Evolutionary conservation across 1,284 basidiomycete species (phyloP).

Genomic region (Cutaneotrichosporon sp.): DNA sequence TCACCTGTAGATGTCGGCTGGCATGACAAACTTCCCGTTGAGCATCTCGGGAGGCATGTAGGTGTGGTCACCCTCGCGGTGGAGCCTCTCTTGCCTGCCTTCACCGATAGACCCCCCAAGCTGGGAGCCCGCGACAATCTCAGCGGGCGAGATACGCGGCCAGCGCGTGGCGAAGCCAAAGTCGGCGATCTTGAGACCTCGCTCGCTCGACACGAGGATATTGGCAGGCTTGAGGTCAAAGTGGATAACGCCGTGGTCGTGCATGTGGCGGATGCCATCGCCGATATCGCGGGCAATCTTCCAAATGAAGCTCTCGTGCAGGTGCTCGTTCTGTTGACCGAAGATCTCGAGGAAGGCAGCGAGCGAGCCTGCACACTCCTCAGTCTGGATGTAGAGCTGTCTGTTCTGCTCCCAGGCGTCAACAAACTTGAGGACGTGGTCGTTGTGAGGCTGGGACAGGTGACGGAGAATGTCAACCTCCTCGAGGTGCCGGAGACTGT

Average conservation of each 20-base stretch:
- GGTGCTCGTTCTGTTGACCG: constrained; percentile 74
- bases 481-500: constrained; percentile 78
- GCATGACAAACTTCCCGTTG: constrained; percentile 85
- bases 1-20: constrained; percentile 94
- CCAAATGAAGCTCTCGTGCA: constrained; percentile 95
- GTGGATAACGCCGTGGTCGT: constrained; percentile 85
- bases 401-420: constrained; percentile 97
- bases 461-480: constrained; percentile 92
- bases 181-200: constrained; percentile 95
- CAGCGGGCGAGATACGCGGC: constrained; percentile 61
- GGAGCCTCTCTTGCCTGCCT: constrained; percentile 58
- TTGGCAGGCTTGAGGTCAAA: constrained; percentile 98
- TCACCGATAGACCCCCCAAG: constrained; percentile 39
- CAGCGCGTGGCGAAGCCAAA: constrained; percentile 95
- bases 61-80: constrained; percentile 94
- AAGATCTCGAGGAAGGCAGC: constrained; percentile 91
- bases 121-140: constrained; percentile 52
- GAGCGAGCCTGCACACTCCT: constrained; percentile 92
- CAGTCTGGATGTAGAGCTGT: constrained; percentile 87
- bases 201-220: constrained; percentile 85
- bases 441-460: constrained; percentile 63
- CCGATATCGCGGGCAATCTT: constrained; percentile 91
- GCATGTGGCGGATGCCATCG: constrained; percentile 86
- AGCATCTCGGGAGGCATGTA: constrained; percentile 99
- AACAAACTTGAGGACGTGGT: constrained; percentile 84